These are phyloP conservation scores for Pascua guehoae DNA, from an alignment of 1,284 basidiomycete species.

Conservation along the genomic window DNA sequence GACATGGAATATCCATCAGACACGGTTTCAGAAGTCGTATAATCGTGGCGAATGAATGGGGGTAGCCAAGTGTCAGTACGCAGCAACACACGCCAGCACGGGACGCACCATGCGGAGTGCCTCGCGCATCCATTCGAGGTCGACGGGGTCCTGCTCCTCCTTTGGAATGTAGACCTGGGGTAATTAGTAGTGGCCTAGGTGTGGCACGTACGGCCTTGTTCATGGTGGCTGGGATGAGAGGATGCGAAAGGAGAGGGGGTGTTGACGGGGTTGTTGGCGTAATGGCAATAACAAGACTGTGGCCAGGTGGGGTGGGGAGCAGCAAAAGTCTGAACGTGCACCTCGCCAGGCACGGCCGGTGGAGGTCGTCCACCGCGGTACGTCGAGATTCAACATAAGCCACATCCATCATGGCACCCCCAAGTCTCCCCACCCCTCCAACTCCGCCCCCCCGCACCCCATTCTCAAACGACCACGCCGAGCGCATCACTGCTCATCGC, in stretches of 20 bases:
- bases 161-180: constrained; percentile 41
- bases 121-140: constrained; percentile 49
- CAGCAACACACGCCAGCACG: neutral
- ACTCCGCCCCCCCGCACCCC: neutral
- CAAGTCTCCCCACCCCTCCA: neutral
- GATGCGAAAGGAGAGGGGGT: neutral
- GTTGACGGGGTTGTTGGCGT: neutral
- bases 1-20: neutral
- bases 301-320: neutral
- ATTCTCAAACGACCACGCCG: neutral
- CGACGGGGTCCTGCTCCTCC: constrained; percentile 39
- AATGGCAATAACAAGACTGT: neutral
- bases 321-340: neutral
- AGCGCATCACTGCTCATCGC: neutral
- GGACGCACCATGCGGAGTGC: constrained; percentile 45
- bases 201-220: constrained; percentile 13
- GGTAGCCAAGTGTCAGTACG: neutral
- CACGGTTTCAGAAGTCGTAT: neutral
- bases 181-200: neutral
- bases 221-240: constrained; percentile 1
- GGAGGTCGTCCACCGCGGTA: constrained; percentile 4
- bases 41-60: neutral
- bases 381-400: neutral
- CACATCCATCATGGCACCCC: neutral
- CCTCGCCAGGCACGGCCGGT: neutral